phyloP scores from a whole-genome alignment of 2,329 filamentous ascomycete genomes.

The Colletotrichum sp. region DNA sequence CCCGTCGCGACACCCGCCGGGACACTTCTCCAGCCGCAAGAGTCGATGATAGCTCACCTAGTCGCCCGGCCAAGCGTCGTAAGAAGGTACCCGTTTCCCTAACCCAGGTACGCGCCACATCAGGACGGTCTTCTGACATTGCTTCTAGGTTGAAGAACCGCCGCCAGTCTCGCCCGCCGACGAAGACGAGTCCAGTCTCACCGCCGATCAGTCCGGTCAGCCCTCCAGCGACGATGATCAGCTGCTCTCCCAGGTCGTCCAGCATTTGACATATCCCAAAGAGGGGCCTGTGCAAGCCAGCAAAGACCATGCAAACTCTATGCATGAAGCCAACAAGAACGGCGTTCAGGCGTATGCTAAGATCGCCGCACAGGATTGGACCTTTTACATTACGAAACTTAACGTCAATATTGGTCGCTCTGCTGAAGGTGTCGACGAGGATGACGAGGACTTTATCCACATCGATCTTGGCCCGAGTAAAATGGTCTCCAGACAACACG shows the following conservation, averaged over 20 bases:
- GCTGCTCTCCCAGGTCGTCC: constrained; percentile 60
- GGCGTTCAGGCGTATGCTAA: constrained; percentile 80
- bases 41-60: constrained; percentile 60
- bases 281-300: constrained; percentile 60
- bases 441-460: constrained; percentile 66
- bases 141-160: constrained; percentile 38
- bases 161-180: constrained; percentile 50
- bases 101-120: neutral
- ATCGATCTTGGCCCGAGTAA: constrained; percentile 90
- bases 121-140: neutral
- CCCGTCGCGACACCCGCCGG: constrained; percentile 43
- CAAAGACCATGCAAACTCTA: constrained; percentile 67
- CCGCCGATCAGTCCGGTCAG: constrained; percentile 43
- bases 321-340: constrained; percentile 65
- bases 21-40: constrained; percentile 35
- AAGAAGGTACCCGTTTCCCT: constrained; percentile 55
- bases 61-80: constrained; percentile 67
- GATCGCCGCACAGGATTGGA: constrained; percentile 83
- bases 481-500: constrained; percentile 79
- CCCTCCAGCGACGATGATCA: constrained; percentile 57
- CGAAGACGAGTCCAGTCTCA: constrained; percentile 47
- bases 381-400: constrained; percentile 81
- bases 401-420: constrained; percentile 78
- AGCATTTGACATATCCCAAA: constrained; percentile 50
- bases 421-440: constrained; percentile 53